These are phyloP conservation scores for Kwoniella europaea DNA, from an alignment of 768 basidiomycete genomes.

Conservation along the genomic window DNA sequence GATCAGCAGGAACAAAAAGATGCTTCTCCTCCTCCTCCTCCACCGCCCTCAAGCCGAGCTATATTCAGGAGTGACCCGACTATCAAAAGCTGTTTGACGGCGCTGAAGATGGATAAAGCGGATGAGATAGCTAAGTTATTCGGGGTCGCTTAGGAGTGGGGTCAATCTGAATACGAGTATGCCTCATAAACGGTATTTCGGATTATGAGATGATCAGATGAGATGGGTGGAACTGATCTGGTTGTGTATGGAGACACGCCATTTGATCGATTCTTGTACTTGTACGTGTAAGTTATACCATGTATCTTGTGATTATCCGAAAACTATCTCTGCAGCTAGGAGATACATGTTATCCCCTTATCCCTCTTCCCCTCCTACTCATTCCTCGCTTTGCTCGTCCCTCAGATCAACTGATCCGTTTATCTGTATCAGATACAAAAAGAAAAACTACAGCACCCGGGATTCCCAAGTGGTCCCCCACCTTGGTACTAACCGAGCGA, in stretches of 20 bases:
- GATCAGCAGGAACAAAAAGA: background rate
- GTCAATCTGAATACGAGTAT: no score
- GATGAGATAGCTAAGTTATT: conserved; percentile 26
- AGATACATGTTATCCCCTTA: no score
- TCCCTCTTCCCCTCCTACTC: no score
- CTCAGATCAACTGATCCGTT: background rate
- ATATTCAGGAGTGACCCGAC: conserved; percentile 26
- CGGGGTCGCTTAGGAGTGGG: conserved; percentile 6
- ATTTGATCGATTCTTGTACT: no score
- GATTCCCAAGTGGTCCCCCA: background rate
- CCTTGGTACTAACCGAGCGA: background rate
- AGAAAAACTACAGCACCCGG: background rate
- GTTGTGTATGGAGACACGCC: no score
- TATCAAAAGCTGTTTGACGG: conserved; percentile 20
- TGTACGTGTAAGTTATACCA: no score
- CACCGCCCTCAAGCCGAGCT: conserved; percentile 9
- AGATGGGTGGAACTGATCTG: no score
- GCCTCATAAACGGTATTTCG: no score
- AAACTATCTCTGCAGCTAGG: no score
- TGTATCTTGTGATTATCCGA: no score
- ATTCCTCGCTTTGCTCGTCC: no score
- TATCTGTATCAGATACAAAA: background rate
- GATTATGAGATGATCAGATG: no score
- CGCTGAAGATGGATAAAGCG: conserved; percentile 22
- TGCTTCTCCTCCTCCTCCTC: background rate